A percentile compares a stretch with the other conserved stretches of the same genome.
phyloP scores from a whole-genome alignment of 768 basidiomycete genomes.

The Russula foetens region DNA sequence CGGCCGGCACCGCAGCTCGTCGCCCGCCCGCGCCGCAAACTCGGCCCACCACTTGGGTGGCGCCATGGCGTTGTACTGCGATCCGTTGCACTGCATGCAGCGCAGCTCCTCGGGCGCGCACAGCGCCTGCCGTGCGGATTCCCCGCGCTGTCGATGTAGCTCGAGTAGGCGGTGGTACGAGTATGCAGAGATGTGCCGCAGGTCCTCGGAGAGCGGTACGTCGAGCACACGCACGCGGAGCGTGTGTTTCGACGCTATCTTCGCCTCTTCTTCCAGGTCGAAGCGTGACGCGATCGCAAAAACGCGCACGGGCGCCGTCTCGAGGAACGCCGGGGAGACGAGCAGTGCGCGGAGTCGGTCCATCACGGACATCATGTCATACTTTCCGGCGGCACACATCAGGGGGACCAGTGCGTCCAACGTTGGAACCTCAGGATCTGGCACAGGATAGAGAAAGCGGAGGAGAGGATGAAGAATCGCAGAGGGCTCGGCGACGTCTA shows the following conservation, averaged over 20 bases:
- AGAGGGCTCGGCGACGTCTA: constrained; percentile 48
- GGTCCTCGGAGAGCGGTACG: constrained; percentile 50
- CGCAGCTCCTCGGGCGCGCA: constrained; percentile 41
- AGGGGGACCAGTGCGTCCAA: constrained; percentile 47
- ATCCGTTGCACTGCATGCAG: constrained; percentile 63
- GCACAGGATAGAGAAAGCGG: constrained; percentile 54
- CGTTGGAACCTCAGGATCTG: constrained; percentile 41
- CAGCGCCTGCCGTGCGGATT: constrained; percentile 41
- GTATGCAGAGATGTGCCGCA: constrained; percentile 58
- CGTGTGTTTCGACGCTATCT: constrained; percentile 50
- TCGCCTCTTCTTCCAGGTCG: constrained; percentile 55
- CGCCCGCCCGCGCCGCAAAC: constrained; percentile 47
- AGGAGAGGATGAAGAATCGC: constrained; percentile 42
- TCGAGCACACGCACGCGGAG: constrained; percentile 46
- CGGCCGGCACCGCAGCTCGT: constrained; percentile 49
- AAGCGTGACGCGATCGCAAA: constrained; percentile 65
- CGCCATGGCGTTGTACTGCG: constrained; percentile 34
- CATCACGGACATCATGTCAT: constrained; percentile 46
- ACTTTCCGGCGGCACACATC: constrained; percentile 52
- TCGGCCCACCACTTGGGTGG: constrained; percentile 65
- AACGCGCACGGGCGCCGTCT: constrained; percentile 46
- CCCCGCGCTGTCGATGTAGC: constrained; percentile 47
- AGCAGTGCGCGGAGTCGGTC: constrained; percentile 44
- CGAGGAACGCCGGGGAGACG: constrained; percentile 41
- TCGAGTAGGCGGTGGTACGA: constrained; percentile 57